Evolutionary conservation across 441 rosid genomes (phyloP).

Genomic region (Manihot esculenta): DNA sequence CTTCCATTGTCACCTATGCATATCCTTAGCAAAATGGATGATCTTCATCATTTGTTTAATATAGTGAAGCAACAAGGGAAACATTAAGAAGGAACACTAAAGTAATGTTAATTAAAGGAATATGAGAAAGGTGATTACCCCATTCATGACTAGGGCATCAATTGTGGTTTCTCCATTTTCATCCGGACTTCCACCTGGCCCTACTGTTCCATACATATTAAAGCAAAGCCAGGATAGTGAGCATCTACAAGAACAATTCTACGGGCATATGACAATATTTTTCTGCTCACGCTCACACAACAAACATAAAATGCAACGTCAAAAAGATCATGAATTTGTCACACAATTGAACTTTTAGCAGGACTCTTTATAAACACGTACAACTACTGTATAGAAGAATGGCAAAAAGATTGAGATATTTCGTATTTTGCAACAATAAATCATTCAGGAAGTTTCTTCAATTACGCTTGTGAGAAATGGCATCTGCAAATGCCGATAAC

Average conservation of each 20-base stretch:
- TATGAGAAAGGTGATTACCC: slow-evolving; percentile 65
- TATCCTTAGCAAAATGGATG: slow-evolving; percentile 43
- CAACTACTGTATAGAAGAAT: not conserved
- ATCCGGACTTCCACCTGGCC: slow-evolving; percentile 63
- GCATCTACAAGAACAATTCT: not conserved
- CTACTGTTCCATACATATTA: slow-evolving; percentile 28
- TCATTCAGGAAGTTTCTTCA: not conserved
- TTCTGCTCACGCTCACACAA: not conserved
- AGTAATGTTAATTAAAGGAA: slow-evolving; percentile 18
- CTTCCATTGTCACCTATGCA: slow-evolving; percentile 91
- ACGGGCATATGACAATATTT: not conserved
- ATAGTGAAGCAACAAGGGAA: not conserved
- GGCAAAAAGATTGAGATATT: not conserved
- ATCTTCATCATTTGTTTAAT: slow-evolving; percentile 17
- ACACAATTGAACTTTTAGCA: not conserved
- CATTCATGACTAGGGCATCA: slow-evolving; percentile 57
- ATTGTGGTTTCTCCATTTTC: slow-evolving; percentile 91
- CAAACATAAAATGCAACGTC: not conserved
- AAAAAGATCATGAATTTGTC: not conserved
- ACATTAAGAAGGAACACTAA: not conserved
- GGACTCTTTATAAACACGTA: not conserved
- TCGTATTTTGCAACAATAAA: not conserved
- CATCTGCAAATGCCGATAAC: not conserved
- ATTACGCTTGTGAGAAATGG: not conserved
- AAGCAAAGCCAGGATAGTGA: slow-evolving; percentile 4